These are phyloP conservation scores for Solidago caesia DNA, from an alignment of 129 eudicot genomes.

Conservation along the genomic window DNA sequence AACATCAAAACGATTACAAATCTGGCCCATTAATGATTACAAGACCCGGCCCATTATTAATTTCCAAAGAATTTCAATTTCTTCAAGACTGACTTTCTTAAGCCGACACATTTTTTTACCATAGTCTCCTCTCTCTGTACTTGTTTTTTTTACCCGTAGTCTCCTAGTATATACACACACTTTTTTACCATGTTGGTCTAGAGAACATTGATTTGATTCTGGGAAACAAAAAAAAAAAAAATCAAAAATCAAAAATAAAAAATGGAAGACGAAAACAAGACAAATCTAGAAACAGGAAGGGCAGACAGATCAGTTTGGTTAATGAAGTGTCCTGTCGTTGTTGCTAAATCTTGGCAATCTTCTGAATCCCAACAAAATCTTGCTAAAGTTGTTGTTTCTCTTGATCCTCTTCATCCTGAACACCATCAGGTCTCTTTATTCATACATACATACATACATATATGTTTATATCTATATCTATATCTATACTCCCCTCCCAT, in stretches of 20 bases:
- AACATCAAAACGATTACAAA: neutral
- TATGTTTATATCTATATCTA: neutral
- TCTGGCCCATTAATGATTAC: too few relatives aligned
- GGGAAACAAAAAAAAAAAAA: neutral
- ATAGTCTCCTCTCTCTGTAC: too few relatives aligned
- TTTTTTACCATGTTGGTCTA: too few relatives aligned
- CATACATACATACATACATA: neutral
- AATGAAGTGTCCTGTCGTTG: conserved; percentile 85
- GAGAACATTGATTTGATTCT: too few relatives aligned
- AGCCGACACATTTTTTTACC: too few relatives aligned
- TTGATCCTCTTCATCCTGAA: conserved; percentile 43
- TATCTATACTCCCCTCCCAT: too few relatives aligned
- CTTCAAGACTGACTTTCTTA: too few relatives aligned
- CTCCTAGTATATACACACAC: too few relatives aligned
- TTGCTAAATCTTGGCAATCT: conserved; percentile 74
- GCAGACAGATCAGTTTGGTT: conserved; percentile 89
- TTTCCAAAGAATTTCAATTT: too few relatives aligned
- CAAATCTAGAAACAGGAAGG: conserved; percentile 47
- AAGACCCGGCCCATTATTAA: too few relatives aligned
- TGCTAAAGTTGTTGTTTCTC: conserved; percentile 79
- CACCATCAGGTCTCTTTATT: conserved; percentile 42
- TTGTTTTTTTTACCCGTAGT: too few relatives aligned
- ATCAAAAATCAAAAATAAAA: neutral
- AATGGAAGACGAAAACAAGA: conserved; percentile 12
- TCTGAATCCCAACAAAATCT: conserved; percentile 55